phyloP scores from a whole-genome alignment of 176 grass and related monocot species.

The Poa annua region DNA sequence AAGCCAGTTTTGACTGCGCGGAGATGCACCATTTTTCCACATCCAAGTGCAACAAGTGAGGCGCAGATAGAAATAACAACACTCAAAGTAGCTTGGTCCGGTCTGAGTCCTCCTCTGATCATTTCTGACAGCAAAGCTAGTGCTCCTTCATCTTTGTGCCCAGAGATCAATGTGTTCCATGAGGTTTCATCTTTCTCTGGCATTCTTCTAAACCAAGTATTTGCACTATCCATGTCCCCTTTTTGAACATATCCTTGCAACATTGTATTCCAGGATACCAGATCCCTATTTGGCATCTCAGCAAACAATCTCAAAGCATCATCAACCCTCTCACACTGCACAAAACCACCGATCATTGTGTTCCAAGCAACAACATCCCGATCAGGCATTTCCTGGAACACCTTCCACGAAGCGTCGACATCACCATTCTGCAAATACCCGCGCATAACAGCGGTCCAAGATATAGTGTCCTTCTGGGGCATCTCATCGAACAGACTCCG shows the following conservation, averaged over 20 bases:
- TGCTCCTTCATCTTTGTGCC: conserved; percentile 57
- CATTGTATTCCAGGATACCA: conserved; percentile 74
- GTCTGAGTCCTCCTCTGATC: conserved; percentile 61
- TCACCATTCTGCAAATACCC: conserved; percentile 67
- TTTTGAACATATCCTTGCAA: conserved; percentile 71
- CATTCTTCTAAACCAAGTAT: conserved; percentile 66
- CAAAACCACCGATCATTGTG: conserved; percentile 73
- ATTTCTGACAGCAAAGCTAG: conserved; percentile 61
- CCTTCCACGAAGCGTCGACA: conserved; percentile 50
- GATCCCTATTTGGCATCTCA: conserved; percentile 67
- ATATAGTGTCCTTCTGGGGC: conserved; percentile 61
- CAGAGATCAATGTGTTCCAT: conserved; percentile 80
- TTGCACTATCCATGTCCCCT: conserved; percentile 60
- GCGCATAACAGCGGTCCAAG: conserved; percentile 65
- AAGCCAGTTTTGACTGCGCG: conserved; percentile 58
- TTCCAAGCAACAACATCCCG: conserved; percentile 74
- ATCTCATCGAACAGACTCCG: conserved; percentile 58
- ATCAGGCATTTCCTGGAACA: conserved; percentile 67
- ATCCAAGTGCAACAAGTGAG: conserved; percentile 62
- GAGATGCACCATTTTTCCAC: conserved; percentile 70
- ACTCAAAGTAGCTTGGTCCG: conserved; percentile 63
- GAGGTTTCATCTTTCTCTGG: conserved; percentile 61
- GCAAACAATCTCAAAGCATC: conserved; percentile 64
- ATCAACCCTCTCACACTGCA: conserved; percentile 59
- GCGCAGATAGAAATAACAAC: conserved; percentile 69